phyloP scores from a whole-genome alignment of 1,139 yeast species.

The Torulaspora pretoriensis region DNA sequence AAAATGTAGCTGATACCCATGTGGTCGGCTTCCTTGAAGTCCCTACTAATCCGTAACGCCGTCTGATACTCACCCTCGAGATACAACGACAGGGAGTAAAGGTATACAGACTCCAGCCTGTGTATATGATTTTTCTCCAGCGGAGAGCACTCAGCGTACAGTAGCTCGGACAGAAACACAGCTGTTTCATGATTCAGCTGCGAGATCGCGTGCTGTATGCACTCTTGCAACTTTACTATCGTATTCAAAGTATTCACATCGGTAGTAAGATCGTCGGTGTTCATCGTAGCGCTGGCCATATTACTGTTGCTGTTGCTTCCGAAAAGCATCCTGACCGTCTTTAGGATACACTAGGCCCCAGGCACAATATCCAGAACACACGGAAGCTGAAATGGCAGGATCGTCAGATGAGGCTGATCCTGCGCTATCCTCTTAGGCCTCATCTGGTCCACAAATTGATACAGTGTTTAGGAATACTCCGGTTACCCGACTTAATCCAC shows the following conservation, averaged over 20 bases:
- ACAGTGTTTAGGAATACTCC: background rate
- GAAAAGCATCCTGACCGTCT: conserved; percentile 10
- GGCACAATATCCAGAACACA: background rate
- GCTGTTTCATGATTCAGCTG: conserved; percentile 35
- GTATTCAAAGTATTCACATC: conserved; percentile 11
- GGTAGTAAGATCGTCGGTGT: conserved; percentile 11
- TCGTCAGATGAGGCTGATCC: background rate
- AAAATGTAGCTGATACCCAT: conserved; percentile 31
- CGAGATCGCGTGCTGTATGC: conserved; percentile 20
- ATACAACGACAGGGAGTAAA: conserved; percentile 29
- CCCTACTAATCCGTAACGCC: conserved; percentile 25
- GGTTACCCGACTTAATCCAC: background rate
- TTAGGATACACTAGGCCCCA: background rate
- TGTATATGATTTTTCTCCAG: conserved; percentile 19
- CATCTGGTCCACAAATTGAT: conserved; percentile 6
- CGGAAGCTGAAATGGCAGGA: background rate
- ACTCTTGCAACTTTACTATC: conserved; percentile 15
- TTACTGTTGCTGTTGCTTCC: conserved; percentile 8
- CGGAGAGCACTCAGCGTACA: conserved; percentile 27
- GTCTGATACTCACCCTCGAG: conserved; percentile 26
- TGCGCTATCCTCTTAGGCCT: background rate
- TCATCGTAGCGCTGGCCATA: conserved; percentile 5
- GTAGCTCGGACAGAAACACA: conserved; percentile 31
- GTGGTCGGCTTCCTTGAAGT: conserved; percentile 21
- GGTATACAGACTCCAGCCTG: conserved; percentile 27